These are phyloP conservation scores for Rhamnella rubrinervis DNA, from an alignment of 331 rosid species.

Conservation along the genomic window DNA sequence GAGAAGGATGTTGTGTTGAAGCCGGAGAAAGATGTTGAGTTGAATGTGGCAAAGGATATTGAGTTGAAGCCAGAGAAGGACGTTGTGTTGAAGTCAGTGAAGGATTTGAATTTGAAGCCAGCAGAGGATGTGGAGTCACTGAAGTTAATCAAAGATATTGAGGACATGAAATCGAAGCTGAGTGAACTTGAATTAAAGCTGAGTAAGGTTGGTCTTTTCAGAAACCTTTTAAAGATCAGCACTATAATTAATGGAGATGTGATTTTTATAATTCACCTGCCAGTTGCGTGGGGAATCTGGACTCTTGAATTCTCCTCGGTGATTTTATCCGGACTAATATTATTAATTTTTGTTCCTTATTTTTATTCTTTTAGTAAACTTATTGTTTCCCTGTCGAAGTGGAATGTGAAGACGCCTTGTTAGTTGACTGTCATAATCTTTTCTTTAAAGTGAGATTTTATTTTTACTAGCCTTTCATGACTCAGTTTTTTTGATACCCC, in stretches of 20 bases:
- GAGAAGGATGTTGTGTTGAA: conserved; percentile 1
- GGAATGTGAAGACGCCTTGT: neutral
- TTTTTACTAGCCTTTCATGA: neutral
- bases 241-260: conserved; percentile 15
- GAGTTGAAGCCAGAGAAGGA: conserved; percentile 17
- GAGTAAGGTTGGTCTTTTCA: conserved; percentile 59
- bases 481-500: neutral
- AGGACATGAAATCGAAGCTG: conserved; percentile 72
- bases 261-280: conserved; percentile 18
- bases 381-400: neutral
- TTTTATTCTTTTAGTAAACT: no score
- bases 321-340: no score
- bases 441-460: neutral
- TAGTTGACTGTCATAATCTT: neutral
- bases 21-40: conserved; percentile 19
- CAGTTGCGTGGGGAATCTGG: conserved; percentile 9
- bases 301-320: neutral
- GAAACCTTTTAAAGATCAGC: conserved; percentile 5
- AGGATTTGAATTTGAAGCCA: conserved; percentile 3
- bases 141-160: conserved; percentile 47
- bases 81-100: conserved; percentile 25
- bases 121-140: neutral
- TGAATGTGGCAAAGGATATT: neutral
- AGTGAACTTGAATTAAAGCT: conserved; percentile 73
- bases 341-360: no score